Base-by-base conservation (phyloP, 1,284 basidiomycete species). In the Cutaneotrichosporon sp. region DNA sequence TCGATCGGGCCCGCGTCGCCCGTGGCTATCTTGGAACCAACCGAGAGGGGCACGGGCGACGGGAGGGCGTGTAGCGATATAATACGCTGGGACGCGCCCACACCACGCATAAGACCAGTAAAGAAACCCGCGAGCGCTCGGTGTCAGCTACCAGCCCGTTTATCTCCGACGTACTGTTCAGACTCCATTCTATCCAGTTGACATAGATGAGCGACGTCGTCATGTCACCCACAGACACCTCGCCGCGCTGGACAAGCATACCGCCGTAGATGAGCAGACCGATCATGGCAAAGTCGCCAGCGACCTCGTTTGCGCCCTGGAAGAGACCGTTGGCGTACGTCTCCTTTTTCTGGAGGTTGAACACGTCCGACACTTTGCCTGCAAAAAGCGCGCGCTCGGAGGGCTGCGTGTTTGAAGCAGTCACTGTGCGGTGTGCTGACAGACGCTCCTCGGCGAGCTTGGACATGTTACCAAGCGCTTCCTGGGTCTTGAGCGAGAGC, bases 1-100 rank as follows among this genome's bases (percentile, higher is more conserved):
- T 78, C 77, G 64, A 97, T 89, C 64, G 87, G 80, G 22, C 94
- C 93, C 1, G 79, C 47, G 30, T 61, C 48, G 14, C 57, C 49
- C 30, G 59, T 55, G 14, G 62, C 51, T 1, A 74, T 61, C 2
- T 61, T 61, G 36, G 60, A 59, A 30, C 72, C 72, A 23, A 66
- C 64, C 0, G 66, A 67, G 1, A 74, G 58, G 0, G 70, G 70
- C 21, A 72, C 70, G 2, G 72, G 72, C 21, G 72, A 70, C 1
- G 64, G 61, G 2, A 71, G 48, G 1, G 64, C 64, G 45, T 71
- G 67, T 4, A 74, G 61, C 14, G 69, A 63, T 41, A 69, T 66
- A 51, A 74, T 72, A 38, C 72, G 67, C 51, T 72, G 70, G 37
- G 70, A 72, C 5, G 72, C 72, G 51, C 72, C 72, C 9, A 74